A percentile compares a stretch with the other conserved stretches of the same genome.
phyloP scores from a whole-genome alignment of 345 rosid genomes.

The Rhodomyrtus tomentosa region DNA sequence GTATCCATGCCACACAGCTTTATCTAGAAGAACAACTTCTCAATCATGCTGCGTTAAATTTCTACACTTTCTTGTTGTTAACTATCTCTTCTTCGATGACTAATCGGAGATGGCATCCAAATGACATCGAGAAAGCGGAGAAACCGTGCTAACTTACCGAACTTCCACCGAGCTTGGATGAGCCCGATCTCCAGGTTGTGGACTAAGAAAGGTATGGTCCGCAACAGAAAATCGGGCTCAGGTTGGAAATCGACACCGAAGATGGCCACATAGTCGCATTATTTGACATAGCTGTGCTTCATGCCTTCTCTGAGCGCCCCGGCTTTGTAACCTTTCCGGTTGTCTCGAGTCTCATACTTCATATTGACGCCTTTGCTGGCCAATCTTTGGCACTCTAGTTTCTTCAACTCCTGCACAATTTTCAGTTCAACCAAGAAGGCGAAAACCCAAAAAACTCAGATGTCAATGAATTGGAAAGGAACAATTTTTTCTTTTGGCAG shows the following conservation, averaged over 20 bases:
- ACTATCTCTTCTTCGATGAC: not conserved
- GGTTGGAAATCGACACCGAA: slow-evolving; percentile 92
- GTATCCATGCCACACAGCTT: too few species aligned
- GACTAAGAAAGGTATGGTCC: slow-evolving; percentile 56
- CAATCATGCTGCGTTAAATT: not conserved
- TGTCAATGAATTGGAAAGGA: not conserved
- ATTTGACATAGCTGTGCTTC: slow-evolving; percentile 63
- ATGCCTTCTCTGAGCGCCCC: slow-evolving; percentile 78
- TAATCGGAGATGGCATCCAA: not conserved
- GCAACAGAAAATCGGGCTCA: slow-evolving; percentile 65
- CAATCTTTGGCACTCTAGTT: slow-evolving; percentile 72
- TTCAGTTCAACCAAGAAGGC: not conserved
- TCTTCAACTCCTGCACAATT: slow-evolving; percentile 38
- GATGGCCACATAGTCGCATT: slow-evolving; percentile 66
- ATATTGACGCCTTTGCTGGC: slow-evolving; percentile 58
- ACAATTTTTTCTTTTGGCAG: not conserved
- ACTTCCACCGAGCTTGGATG: slow-evolving; percentile 92
- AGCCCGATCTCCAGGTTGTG: slow-evolving; percentile 64
- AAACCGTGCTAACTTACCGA: slow-evolving; percentile 23
- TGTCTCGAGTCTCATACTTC: slow-evolving; percentile 50
- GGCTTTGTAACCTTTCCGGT: slow-evolving; percentile 69
- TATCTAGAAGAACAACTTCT: not conserved
- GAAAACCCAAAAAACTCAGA: not conserved
- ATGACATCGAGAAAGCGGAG: not conserved
- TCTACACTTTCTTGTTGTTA: not conserved